Evolutionary conservation across 495 filamentous ascomycete species (phyloP), one percentile per base, ranked within the genome.

Genomic region (Penicillium nucicola): DNA sequence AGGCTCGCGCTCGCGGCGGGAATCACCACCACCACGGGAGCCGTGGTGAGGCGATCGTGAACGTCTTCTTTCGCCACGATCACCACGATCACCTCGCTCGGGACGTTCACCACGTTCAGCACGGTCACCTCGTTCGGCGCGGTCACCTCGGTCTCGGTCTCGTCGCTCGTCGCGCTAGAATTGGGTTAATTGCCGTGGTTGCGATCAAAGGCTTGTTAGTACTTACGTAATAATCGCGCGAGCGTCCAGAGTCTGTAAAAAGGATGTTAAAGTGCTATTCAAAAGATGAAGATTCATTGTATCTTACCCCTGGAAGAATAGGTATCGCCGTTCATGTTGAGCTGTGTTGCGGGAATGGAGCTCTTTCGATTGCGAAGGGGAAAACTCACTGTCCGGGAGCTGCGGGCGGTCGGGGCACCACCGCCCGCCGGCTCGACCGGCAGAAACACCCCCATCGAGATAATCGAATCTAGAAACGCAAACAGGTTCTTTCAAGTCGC

Each of bases 301-400:
- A 52, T 60, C 75, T 69, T 75, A 86, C 86, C 87, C 84, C 88
- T 84, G 67, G 87, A 82, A 52, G 87, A 84, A 70, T 92, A 92
- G 60, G 75, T 84, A 65, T 93, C 89, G 63, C 87, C 87, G 86
- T 92, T 93, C 90, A 95, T 95, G 52, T 50, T 85, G 72, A 65
- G 61, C 54, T 66, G 56, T 36, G 40, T 28, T 37, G 47, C 41
- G 31, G 42, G 44, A 45, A 48, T 38, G 41, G 57, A 62, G 55
- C 53, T 59, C 51, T 50, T 36, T 39, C 52, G 45, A 44, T 47
- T 41, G 32, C 36, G 57, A 62, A 58, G 64, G 62, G 66, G 65
- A 66, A 61, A 62, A 60, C 49, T 61, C 41, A 36, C 57, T 50
- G 53, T 50, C 58, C 46, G 53, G 42, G 51, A 48, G 42, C 50